Evolutionary conservation across 805 yeast genomes (phyloP).

Genomic region (Zygosaccharomyces pseudorouxii): DNA sequence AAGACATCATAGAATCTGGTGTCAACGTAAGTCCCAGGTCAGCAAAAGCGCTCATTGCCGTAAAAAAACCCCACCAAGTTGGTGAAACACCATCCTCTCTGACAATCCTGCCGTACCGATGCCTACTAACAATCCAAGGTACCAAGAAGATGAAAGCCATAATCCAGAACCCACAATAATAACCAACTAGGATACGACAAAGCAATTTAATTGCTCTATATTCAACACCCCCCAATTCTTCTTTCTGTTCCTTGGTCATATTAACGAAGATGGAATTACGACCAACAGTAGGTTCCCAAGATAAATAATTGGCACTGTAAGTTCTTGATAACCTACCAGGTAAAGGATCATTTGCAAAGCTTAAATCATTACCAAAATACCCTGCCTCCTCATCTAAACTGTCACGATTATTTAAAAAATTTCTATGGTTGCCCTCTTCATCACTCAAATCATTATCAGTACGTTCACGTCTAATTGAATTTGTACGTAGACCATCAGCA

Average conservation of each 20-base stretch:
- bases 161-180: slow-evolving; percentile 74
- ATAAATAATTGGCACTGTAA: slow-evolving; percentile 63
- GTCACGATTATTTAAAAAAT: slow-evolving; percentile 11
- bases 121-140: slow-evolving; percentile 53
- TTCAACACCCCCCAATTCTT: slow-evolving; percentile 96
- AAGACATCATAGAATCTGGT: slow-evolving; percentile 72
- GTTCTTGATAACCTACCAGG: slow-evolving; percentile 25
- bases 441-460: slow-evolving; percentile 5
- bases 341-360: slow-evolving; percentile 10
- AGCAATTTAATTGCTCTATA: slow-evolving; percentile 82
- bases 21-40: slow-evolving; percentile 83
- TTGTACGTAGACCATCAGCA: neutral
- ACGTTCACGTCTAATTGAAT: neutral
- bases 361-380: slow-evolving; percentile 28
- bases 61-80: slow-evolving; percentile 92
- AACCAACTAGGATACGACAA: slow-evolving; percentile 56
- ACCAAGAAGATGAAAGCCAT: slow-evolving; percentile 49
- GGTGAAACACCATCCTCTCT: slow-evolving; percentile 60
- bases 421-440: slow-evolving; percentile 17
- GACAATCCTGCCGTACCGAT: slow-evolving; percentile 42
- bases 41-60: slow-evolving; percentile 72
- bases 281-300: slow-evolving; percentile 90
- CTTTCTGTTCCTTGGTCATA: slow-evolving; percentile 76
- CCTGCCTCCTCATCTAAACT: slow-evolving; percentile 34
- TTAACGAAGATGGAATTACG: slow-evolving; percentile 89